Base-by-base conservation (phyloP, 805 yeast genomes). In the Allodekkera sacchari region DNA sequence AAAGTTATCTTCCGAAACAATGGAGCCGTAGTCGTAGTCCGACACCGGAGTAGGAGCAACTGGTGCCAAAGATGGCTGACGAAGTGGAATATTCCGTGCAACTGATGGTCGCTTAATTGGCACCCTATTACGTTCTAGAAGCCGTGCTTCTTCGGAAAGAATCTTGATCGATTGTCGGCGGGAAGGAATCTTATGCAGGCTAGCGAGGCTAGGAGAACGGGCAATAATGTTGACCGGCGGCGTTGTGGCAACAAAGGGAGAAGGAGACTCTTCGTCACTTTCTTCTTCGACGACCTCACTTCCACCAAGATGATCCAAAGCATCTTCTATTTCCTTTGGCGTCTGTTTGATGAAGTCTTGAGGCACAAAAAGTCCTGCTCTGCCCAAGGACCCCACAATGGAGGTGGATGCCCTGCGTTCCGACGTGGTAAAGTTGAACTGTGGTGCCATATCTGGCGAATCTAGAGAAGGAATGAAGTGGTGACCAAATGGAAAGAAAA, bases 321-420 rank as follows among this genome's bases (percentile, higher is more conserved):
- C 45, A 27, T 39, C 41, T 6, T 42, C 53, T 8, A 48, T 43
- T 17, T 41, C 52, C 3, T 40, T 43, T 7, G 39, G 32, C 45
- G 50, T 33, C 17, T 35, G 41, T 17, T 33, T 40, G 18, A 55
- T 48, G 44, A 71, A 71, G 48, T 71, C 77, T 21, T 60, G 57
- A 0, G 77, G 77, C n/a, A 68, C 48, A 34, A 55, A 71, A 3
- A 71, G 51, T 0, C 76, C 75, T 4, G 68, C 65, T 38, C 74
- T 61, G 4, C 76, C 74, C 4, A 63, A 49, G 1, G 74, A 67
- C 2, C 75, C 77, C 31, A 57, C 68, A 0, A 70, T 67, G 2
- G 68, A 58, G 0, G 52, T 37, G 1, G 77, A 70, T 4, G 71
- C 74, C 35, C 77, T 52, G 37, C 77, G 55, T 37, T 66, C 58